phyloP scores from a whole-genome alignment of 495 filamentous ascomycete species.

The Stereocaulon alpinum region DNA sequence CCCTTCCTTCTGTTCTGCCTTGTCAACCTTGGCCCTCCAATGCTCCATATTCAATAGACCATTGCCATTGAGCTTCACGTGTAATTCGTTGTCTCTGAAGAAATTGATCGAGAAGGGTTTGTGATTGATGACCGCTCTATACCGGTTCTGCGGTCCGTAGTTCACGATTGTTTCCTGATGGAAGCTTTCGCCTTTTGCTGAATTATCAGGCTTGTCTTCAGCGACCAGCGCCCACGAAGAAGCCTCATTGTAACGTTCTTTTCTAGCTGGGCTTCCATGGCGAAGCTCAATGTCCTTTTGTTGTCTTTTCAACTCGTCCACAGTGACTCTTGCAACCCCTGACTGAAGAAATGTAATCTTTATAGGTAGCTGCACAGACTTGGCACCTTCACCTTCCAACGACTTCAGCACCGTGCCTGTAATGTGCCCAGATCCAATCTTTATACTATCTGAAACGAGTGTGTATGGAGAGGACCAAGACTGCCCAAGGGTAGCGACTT shows the following conservation, averaged over 20 bases:
- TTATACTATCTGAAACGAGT: constrained; percentile 58
- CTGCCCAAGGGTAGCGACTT: constrained; percentile 48
- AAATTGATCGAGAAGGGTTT: constrained; percentile 78
- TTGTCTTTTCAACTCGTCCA: constrained; percentile 84
- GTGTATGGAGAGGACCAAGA: constrained; percentile 76
- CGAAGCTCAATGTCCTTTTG: constrained; percentile 83
- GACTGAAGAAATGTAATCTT: constrained; percentile 80
- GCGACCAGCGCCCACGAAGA: constrained; percentile 81
- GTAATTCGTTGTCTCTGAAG: constrained; percentile 66
- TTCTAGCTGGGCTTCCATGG: constrained; percentile 71
- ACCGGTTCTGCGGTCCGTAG: constrained; percentile 68
- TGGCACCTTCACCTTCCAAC: constrained; percentile 43
- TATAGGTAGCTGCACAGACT: constrained; percentile 67
- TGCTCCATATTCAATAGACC: constrained; percentile 89
- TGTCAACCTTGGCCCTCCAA: constrained; percentile 83
- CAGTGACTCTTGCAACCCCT: constrained; percentile 70
- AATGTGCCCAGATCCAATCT: constrained; percentile 69
- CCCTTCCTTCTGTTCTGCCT: constrained; percentile 40
- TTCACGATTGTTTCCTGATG: constrained; percentile 59
- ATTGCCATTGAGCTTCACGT: constrained; percentile 78
- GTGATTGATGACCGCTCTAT: constrained; percentile 72
- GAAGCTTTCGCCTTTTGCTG: constrained; percentile 49
- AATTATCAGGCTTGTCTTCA: constrained; percentile 56
- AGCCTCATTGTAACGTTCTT: constrained; percentile 88
- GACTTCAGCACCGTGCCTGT: constrained; percentile 71